phyloP scores from a whole-genome alignment of 2,329 filamentous ascomycete genomes.

The Chalara sp. region DNA sequence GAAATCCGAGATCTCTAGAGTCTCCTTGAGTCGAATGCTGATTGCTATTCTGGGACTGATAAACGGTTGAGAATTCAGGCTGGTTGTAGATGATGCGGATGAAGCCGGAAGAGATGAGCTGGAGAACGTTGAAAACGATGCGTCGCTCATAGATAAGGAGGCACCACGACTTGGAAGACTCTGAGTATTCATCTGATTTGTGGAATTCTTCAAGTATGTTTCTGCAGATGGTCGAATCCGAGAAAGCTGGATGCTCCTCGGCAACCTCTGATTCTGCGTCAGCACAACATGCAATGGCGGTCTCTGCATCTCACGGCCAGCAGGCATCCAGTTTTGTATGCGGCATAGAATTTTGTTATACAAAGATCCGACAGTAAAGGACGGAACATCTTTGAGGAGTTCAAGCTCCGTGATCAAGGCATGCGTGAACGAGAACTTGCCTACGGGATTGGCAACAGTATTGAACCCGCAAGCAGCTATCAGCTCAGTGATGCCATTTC shows the following conservation, averaged over 20 bases:
- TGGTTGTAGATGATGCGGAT: constrained; percentile 1
- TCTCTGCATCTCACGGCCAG: no score
- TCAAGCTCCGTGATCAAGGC: constrained; percentile 39
- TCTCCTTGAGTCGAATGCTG: constrained; percentile 1
- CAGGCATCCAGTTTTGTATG: neutral
- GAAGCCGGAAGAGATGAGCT: no score
- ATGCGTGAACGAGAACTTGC: constrained; percentile 6
- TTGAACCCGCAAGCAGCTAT: constrained; percentile 42
- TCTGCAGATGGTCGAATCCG: no score
- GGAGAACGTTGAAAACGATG: no score
- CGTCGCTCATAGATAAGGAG: no score
- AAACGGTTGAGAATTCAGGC: neutral
- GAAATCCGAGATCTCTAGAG: neutral
- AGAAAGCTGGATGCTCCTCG: no score
- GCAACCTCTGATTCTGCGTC: no score
- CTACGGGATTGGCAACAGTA: constrained; percentile 47
- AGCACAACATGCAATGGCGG: no score
- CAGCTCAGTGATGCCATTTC: constrained; percentile 4
- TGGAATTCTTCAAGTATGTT: no score
- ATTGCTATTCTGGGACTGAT: constrained; percentile 1
- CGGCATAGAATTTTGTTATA: neutral
- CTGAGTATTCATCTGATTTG: no score
- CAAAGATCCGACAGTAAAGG: constrained; percentile 38
- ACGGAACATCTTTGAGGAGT: constrained; percentile 39
- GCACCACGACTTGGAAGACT: no score